Evolutionary conservation across 108 stramenopile species (phyloP), one percentile per base, ranked within the genome.

Genomic region (Craspedostauros australis): DNA sequence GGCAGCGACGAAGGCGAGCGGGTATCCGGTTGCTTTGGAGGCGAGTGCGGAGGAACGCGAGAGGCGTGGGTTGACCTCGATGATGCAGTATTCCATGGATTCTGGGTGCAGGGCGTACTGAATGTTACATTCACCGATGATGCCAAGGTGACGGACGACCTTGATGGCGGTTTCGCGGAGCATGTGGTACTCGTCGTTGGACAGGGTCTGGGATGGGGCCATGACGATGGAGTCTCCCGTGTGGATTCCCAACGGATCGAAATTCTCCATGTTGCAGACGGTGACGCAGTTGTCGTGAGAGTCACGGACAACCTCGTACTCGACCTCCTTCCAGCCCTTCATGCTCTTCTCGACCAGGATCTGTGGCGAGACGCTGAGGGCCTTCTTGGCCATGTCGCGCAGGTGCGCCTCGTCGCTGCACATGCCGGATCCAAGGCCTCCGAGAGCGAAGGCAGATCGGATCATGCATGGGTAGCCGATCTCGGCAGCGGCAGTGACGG

Each of bases 251-350:
- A 95, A 77, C 20, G 96, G 96, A 72, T 97, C 96, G 54, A 96
- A 96, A 75, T 96, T 96, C 64, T 98, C 97, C 98, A 99, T 99
- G 78, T 99, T 99, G 68, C 98, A 99, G 22, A 99, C 98, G 46
- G 98, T 99, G 57, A 99, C 87, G 66, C 98, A 93, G 76, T 95
- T 95, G 60, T 93, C 87, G 39, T 76, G 60, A 11, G 61, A 48
- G 70, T 93, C 91, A 30, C 91, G 79, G 40, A 93, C 91, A 46
- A 93, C 91, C 73, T 99, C 98, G 68, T 99, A 99, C 62, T 99
- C 98, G 11, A 97, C 86, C 73, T 99, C 98, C 68, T 99, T 99
- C 98, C 98, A 99, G 56, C 98, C 97, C 43, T 74, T 54, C 75
- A 98, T 88, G 70, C 87, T 87, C 80, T 87, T 95, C 57, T 98